These are phyloP conservation scores for Candida montana DNA, from an alignment of 805 yeast species.

Conservation along the genomic window DNA sequence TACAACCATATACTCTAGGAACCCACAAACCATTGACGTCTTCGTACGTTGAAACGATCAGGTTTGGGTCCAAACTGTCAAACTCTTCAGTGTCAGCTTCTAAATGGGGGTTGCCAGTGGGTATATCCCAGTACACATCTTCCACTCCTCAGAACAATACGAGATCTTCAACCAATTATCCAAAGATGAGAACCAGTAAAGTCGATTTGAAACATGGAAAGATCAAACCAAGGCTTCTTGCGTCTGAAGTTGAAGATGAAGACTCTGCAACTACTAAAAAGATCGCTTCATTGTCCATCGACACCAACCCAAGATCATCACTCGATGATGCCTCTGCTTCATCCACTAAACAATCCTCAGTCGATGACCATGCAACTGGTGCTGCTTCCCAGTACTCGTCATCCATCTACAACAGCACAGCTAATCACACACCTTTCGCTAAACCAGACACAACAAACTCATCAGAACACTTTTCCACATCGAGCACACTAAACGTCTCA, in stretches of 20 bases:
- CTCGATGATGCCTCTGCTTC: conserved; percentile 3
- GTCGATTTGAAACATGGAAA: conserved; percentile 57
- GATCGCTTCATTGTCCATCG: too few species aligned
- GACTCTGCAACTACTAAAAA: conserved; percentile 28
- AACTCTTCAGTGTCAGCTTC: conserved; percentile 42
- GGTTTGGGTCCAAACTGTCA: conserved; percentile 44
- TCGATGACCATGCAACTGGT: too few species aligned
- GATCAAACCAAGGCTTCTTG: conserved; percentile 60
- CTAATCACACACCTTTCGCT: conserved; percentile 8
- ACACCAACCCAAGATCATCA: background rate
- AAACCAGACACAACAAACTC: too few species aligned
- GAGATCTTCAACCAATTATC: conserved; percentile 3
- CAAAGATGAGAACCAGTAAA: conserved; percentile 17
- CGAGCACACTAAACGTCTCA: background rate
- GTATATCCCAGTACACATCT: conserved; percentile 44
- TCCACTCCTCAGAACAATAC: conserved; percentile 5
- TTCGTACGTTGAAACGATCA: conserved; percentile 40
- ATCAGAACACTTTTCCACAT: background rate
- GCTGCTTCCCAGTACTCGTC: conserved; percentile 1
- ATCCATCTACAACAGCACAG: background rate
- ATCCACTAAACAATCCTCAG: conserved; percentile 3
- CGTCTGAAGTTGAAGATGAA: conserved; percentile 69
- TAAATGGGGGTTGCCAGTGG: conserved; percentile 48
- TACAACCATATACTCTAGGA: background rate
- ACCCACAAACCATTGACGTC: conserved; percentile 44